Evolutionary conservation across 345 rosid genomes (phyloP), one percentile per base, ranked within the genome.

Genomic region (Melaleuca alternifolia): DNA sequence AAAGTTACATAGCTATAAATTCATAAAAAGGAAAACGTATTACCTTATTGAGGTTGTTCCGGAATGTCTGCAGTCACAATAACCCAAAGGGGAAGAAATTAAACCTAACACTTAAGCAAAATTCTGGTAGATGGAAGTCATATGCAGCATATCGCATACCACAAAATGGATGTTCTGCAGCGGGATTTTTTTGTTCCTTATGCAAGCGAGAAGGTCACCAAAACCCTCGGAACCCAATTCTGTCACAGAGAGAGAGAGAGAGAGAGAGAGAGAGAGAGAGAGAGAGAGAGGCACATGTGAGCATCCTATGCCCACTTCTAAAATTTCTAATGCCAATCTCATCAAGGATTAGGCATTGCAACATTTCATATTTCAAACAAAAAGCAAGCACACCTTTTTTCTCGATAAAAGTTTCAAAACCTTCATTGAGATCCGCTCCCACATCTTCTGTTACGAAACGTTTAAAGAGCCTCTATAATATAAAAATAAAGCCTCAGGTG

Each of bases 81-180:
- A 76, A 44, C 37, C 41, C 46, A 82, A 54, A 50, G 51, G 51
- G 85, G 86, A 65, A 28, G 76, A 85, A 50, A 33, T 87, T 26
- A 82, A 84, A 83, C 61, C 71, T 85, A 57, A 82, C 86, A 57
- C 46, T 84, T 83, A 54, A 71, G 62, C 48, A 83, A 2, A 21
- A 62, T 84, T 51, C 20, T 28, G 4, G 87, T 44, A n/a, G 77
- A 85, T 23, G 79, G 5, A 57, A 83, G 85, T 88, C 56, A 53
- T 54, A 88, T 85, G 87, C 50, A 75, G 88, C 48, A 85, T 37
- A 86, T 48, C 86, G 54, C 92, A 59, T 93, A 97, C 99, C 97
- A 97, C 99, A 91, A 97, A 96, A 93, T 96, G 99, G 93, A 97
- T 96, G 91, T 96, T 97, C 33, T 96, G 95, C 87, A 96, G 93